These are phyloP conservation scores for Vigna radiata DNA, from an alignment of 306 rosid species.

Conservation along the genomic window DNA sequence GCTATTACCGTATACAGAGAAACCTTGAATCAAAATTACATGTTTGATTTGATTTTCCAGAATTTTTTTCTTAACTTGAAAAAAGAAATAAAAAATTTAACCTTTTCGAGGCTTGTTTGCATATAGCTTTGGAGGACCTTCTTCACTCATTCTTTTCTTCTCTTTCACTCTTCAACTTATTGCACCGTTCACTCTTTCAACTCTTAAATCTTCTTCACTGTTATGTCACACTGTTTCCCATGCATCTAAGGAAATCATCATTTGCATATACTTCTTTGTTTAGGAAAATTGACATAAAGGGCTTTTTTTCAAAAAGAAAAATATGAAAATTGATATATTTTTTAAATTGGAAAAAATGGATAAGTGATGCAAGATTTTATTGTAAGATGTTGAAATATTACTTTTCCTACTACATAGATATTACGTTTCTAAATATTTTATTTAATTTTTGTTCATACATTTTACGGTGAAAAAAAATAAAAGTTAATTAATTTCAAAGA, in stretches of 20 bases:
- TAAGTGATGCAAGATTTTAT: too few species aligned
- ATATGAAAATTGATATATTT: too few species aligned
- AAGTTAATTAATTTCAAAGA: too few species aligned
- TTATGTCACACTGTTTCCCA: slow-evolving; percentile 18
- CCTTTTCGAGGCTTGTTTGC: slow-evolving; percentile 77
- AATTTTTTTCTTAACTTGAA: not conserved
- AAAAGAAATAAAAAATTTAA: slow-evolving; percentile 2
- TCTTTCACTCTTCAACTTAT: not conserved
- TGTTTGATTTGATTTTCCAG: not conserved
- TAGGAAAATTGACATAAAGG: too few species aligned
- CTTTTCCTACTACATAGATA: too few species aligned
- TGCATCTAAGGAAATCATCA: slow-evolving; percentile 2
- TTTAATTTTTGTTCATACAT: too few species aligned
- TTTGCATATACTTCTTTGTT: not conserved
- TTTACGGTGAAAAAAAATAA: too few species aligned
- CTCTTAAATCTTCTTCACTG: not conserved
- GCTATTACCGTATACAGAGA: slow-evolving; percentile 47
- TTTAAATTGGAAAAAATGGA: too few species aligned
- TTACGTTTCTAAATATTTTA: too few species aligned
- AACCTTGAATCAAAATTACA: slow-evolving; percentile 33
- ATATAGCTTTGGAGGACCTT: slow-evolving; percentile 68
- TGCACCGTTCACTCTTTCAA: not conserved
- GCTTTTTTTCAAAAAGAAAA: too few species aligned
- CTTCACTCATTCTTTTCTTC: slow-evolving; percentile 61
- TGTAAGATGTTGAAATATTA: too few species aligned